phyloP scores from a whole-genome alignment of 225 moss, liverwort and hornwort genomes.

The Anthoceros angustus region DNA sequence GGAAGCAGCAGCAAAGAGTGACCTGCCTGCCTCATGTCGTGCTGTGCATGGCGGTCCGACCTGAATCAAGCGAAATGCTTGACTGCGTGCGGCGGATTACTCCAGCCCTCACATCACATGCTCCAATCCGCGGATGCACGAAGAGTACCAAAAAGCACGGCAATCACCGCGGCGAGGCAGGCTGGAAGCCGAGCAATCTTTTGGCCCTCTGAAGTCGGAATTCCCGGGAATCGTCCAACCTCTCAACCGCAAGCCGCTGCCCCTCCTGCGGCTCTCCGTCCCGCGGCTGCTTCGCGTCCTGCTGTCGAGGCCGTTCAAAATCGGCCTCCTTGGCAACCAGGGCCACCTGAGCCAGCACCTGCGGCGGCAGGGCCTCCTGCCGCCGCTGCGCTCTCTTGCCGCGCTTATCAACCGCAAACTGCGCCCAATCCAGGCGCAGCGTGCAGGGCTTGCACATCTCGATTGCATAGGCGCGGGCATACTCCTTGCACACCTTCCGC shows the following conservation, averaged over 20 bases:
- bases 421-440: slow-evolving; percentile 1
- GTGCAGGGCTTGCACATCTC: neutral
- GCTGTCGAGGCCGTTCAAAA: neutral
- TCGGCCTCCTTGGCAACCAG: neutral
- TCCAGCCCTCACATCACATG: no score
- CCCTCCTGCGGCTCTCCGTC: neutral
- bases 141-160: no score
- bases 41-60: no score
- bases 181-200: neutral
- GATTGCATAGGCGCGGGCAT: neutral
- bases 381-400: neutral
- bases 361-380: neutral
- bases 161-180: neutral
- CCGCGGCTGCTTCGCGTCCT: neutral
- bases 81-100: no score
- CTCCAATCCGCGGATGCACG: no score
- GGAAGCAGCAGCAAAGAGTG: no score
- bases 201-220: neutral
- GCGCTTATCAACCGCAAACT: slow-evolving; percentile 3
- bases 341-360: no score
- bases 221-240: neutral
- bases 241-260: neutral
- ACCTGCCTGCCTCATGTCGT: no score
- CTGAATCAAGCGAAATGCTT: no score
- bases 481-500: slow-evolving; percentile 6